A percentile compares a stretch with the other conserved stretches of the same genome.
These are phyloP conservation scores for Coniosporium tulheliwenetii DNA, from an alignment of 2,329 filamentous ascomycete genomes.

Conservation along the genomic window DNA sequence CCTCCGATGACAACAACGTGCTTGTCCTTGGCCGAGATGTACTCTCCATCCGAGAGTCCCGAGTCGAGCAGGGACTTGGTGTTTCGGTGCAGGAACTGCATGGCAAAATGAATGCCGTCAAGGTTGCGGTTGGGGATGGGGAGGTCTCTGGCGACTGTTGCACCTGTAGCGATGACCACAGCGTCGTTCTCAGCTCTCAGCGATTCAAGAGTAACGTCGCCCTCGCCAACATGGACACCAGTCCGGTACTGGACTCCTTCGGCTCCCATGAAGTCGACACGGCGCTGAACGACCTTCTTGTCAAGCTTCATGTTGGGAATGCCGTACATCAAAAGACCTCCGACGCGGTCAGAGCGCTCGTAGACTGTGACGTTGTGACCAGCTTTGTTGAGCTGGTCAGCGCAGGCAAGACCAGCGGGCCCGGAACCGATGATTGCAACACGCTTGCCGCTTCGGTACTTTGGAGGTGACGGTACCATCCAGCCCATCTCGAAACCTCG, in stretches of 20 bases:
- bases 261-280: slow-evolving; percentile 84
- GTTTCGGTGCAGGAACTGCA: slow-evolving; percentile 96
- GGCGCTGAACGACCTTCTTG: slow-evolving; percentile 90
- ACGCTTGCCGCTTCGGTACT: slow-evolving; percentile 72
- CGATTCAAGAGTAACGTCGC: slow-evolving; percentile 49
- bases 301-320: slow-evolving; percentile 99
- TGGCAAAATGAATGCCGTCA: slow-evolving; percentile 85
- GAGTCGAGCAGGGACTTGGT: slow-evolving; percentile 96
- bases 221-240: slow-evolving; percentile 61
- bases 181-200: slow-evolving; percentile 64
- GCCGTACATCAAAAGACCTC: slow-evolving; percentile 93
- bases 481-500: slow-evolving; percentile 96
- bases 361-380: slow-evolving; percentile 83
- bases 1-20: slow-evolving; percentile 93
- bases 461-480: slow-evolving; percentile 75
- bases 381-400: slow-evolving; percentile 87
- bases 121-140: slow-evolving; percentile 80
- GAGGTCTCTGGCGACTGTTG: slow-evolving; percentile 83
- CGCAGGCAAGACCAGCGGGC: slow-evolving; percentile 74
- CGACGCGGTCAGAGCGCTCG: slow-evolving; percentile 78
- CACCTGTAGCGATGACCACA: slow-evolving; percentile 81
- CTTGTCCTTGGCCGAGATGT: slow-evolving; percentile 92
- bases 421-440: slow-evolving; percentile 85
- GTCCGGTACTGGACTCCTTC: slow-evolving; percentile 78
- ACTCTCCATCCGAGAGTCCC: slow-evolving; percentile 63